Evolutionary conservation across 768 basidiomycete genomes (phyloP).

Genomic region (Calocera cornea): DNA sequence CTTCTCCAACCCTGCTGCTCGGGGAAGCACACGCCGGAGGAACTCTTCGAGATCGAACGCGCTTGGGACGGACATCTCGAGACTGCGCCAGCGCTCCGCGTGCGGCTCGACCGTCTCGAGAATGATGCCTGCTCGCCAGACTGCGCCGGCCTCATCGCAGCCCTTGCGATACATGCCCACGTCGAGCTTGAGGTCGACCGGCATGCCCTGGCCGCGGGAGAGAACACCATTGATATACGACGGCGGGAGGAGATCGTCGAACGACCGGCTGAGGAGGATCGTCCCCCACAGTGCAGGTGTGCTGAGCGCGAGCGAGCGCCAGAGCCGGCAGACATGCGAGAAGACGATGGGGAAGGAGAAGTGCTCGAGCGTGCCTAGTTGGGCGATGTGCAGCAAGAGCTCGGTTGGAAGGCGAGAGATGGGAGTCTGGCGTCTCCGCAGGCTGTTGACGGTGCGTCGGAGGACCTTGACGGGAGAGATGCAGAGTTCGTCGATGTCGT

Average conservation of each 20-base stretch:
- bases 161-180: neutral
- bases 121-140: neutral
- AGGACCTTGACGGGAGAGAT: neutral
- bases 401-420: slow-evolving; percentile 43
- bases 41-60: neutral
- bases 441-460: neutral
- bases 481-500: neutral
- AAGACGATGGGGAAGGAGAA: slow-evolving; percentile 38
- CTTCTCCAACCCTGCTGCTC: neutral
- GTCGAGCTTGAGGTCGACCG: slow-evolving; percentile 5
- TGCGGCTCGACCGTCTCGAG: neutral
- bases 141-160: neutral
- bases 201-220: neutral
- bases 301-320: slow-evolving; percentile 40
- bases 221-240: neutral
- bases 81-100: neutral
- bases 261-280: slow-evolving; percentile 29
- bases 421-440: neutral
- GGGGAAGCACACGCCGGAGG: neutral
- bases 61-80: neutral
- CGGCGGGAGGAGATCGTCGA: neutral
- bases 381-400: slow-evolving; percentile 27
- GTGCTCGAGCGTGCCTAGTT: slow-evolving; percentile 26
- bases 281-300: slow-evolving; percentile 51
- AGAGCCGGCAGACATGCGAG: slow-evolving; percentile 42